These are phyloP conservation scores for Sporisorium iseilematis-ciliati DNA, from an alignment of 1,284 basidiomycete genomes.

Conservation along the genomic window DNA sequence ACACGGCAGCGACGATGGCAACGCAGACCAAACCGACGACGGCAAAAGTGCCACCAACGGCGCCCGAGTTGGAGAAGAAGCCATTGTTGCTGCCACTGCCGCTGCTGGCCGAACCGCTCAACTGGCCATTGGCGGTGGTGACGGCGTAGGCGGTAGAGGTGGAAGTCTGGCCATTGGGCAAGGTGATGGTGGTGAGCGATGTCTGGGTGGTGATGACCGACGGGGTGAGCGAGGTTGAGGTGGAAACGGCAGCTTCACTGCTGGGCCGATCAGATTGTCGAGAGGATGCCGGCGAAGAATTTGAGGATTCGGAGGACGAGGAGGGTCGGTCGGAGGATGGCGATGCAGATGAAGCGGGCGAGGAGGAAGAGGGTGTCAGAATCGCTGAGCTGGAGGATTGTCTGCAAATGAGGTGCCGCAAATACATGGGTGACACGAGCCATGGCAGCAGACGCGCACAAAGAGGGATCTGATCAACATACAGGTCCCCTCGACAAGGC, in stretches of 20 bases:
- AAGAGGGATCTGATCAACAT: slow-evolving; percentile 36
- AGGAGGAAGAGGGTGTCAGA: slow-evolving; percentile 41
- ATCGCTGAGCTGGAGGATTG: slow-evolving; percentile 30
- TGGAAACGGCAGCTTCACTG: slow-evolving; percentile 22
- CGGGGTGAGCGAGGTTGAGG: slow-evolving; percentile 29
- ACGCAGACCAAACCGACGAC: slow-evolving; percentile 65
- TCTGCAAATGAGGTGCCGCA: slow-evolving; percentile 15
- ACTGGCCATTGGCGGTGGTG: slow-evolving; percentile 48
- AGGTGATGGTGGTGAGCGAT: slow-evolving; percentile 42
- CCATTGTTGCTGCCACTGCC: slow-evolving; percentile 25
- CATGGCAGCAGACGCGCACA: slow-evolving; percentile 17
- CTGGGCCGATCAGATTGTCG: slow-evolving; percentile 7
- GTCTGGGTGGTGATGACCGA: slow-evolving; percentile 50
- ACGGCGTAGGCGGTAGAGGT: slow-evolving; percentile 51
- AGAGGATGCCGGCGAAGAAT: slow-evolving; percentile 9
- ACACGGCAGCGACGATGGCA: slow-evolving; percentile 53
- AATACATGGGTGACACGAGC: slow-evolving; percentile 6
- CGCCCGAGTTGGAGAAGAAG: slow-evolving; percentile 66
- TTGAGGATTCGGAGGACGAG: slow-evolving; percentile 5
- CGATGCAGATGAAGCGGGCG: slow-evolving; percentile 10
- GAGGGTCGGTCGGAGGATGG: slow-evolving; percentile 10
- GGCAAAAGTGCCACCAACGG: slow-evolving; percentile 68
- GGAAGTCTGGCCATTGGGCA: slow-evolving; percentile 43
- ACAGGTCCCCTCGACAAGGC: slow-evolving; percentile 20
- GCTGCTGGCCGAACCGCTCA: slow-evolving; percentile 33